Evolutionary conservation across 306 rosid species (phyloP), one percentile per base, ranked within the genome.

Genomic region (Adenanthera pavonina): DNA sequence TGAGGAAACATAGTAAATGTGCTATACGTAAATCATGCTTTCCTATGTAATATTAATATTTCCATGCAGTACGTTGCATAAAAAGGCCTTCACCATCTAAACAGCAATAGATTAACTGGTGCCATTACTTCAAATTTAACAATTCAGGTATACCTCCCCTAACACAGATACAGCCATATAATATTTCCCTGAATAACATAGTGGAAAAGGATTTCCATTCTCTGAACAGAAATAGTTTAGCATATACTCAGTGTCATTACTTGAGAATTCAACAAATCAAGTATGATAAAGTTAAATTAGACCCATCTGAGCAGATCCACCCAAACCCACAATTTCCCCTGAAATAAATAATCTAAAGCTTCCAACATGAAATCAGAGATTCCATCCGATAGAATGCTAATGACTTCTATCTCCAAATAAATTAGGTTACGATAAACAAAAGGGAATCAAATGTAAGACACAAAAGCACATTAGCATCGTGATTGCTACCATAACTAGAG

Each of bases 321-420:
- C 44, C 41, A n/a, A 48, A n/a, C 66, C 73, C 9, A 72, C 34
- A 9, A 76, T 61, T 61, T 30, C 40, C 33, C 57, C 40, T 33
- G 13, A 34, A 34, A 19, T 61, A 80, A 69, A 59, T 68, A 74
- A 67, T 74, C 35, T 16, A 61, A 36, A 69, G 14, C 76, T 48
- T 44, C 53, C 8, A 75, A 16, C 36, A 47, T 19, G 15, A 75
- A 67, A 77, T 72, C 19, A 69, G n/a, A 61, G 54, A 14, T 60
- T 35, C 62, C 69, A 69, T 16, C 33, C 20, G 67, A 53, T 14
- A 75, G 36, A 84, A 68, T 6, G 1, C 19, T 33, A 40, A 57
- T 10, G 46, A 70, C 71, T 60, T 77, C 49, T 59, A 82, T 48
- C 54, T 54, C 77, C 33, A 56, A 60, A 82, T 61, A 3, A 76